Evolutionary conservation across 176 grass and related monocot species (phyloP), one percentile per base, ranked within the genome.

Genomic region (Musa itinerans): DNA sequence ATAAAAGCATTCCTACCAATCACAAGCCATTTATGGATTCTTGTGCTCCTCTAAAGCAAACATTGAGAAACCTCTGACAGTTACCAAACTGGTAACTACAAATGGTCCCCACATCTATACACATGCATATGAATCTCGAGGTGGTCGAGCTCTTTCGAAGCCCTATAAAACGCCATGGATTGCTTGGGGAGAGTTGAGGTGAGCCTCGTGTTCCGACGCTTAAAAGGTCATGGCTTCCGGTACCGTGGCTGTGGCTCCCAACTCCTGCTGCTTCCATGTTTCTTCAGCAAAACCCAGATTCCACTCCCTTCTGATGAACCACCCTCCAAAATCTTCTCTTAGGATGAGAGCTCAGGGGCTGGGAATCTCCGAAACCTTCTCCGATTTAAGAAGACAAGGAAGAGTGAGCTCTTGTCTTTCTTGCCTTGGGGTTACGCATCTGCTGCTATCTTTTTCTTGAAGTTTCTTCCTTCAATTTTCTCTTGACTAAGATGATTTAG

Each of bases 301-400:
- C 2, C 49, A 21, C 8, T 71, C 69, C 50, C 10, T 71, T 19
- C 48, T 2, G 1, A 9, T 17, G 50, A 51, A 17, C 10, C 69
- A 52, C 13, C 10, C 70, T 72, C 70, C 50, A 13, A 51, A 21
- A 53, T 25, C 19, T 20, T 8, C 1, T 54, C 70, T 53, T n/a
- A 12, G 10, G 2, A 50, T 53, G 14, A 53, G n/a, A 48, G 49
- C 51, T 24, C 20, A 11, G 1, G 16, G n/a, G 12, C 10, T 54
- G 50, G 20, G 72, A 23, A 72, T 80, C 48, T 72, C 55, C 9
- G 68, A 63, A n/a, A 80, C 78, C 55, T 80, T 80, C 78, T 80
- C 78, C 54, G 1, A 26, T 12, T 22, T 80, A 12, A 73, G 21
- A 48, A 63, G 14, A 6, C 29, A 20, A 50, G 69, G 66, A 62